Evolutionary conservation across 164 flowering plant species (phyloP).

Genomic region (Vitis cinerea): DNA sequence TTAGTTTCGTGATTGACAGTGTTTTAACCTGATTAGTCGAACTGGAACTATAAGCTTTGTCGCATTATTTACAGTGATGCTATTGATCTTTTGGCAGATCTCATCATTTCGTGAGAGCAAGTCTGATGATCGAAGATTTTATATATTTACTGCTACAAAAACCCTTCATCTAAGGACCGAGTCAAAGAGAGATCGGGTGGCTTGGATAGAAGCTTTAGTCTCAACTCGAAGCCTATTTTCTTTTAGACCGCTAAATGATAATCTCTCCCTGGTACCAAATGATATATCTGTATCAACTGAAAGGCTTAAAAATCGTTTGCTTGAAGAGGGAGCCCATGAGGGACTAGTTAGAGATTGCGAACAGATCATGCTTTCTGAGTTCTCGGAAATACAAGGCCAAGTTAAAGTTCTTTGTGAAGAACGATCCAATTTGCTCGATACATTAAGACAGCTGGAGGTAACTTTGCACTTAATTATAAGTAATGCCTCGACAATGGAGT

Average conservation of each 20-base stretch:
- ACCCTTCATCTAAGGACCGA: slow-evolving; percentile 84
- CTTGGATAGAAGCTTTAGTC: slow-evolving; percentile 82
- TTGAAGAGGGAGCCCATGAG: slow-evolving; percentile 62
- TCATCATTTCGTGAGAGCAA: slow-evolving; percentile 88
- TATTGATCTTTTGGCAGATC: slow-evolving; percentile 34
- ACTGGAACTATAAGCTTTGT: not conserved
- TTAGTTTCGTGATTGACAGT: no score
- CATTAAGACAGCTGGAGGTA: slow-evolving; percentile 83
- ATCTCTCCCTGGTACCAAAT: slow-evolving; percentile 38
- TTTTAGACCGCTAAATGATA: slow-evolving; percentile 40
- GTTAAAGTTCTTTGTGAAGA: slow-evolving; percentile 63
- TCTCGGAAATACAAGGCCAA: slow-evolving; percentile 67
- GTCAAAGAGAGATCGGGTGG: slow-evolving; percentile 63
- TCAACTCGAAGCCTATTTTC: slow-evolving; percentile 53
- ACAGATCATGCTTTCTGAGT: slow-evolving; percentile 80
- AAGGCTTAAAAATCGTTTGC: slow-evolving; percentile 59
- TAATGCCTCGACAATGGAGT: not conserved
- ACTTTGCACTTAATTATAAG: not conserved
- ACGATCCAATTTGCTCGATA: slow-evolving; percentile 63
- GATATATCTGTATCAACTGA: slow-evolving; percentile 67
- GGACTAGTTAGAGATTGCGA: slow-evolving; percentile 77
- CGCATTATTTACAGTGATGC: not conserved
- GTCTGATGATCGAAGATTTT: slow-evolving; percentile 74
- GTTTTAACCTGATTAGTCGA: no score
- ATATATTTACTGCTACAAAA: slow-evolving; percentile 91